Evolutionary conservation across 163 green algal genomes (phyloP), one percentile per base, ranked within the genome.

Genomic region (Scenedesmus sp.): DNA sequence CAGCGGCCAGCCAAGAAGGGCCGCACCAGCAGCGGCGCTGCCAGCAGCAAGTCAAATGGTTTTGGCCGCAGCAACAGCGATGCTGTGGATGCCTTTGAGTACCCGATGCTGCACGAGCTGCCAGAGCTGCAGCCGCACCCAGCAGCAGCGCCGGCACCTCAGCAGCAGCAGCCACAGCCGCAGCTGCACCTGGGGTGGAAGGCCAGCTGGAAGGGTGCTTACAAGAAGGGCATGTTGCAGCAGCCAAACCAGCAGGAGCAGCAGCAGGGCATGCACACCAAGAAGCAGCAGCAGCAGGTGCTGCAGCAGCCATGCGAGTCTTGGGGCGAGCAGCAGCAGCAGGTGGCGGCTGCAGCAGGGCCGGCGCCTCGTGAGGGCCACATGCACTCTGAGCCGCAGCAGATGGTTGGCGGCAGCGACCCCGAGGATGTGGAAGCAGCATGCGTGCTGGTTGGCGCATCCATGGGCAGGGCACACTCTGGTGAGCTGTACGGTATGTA

Each of bases 191-290:
- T 88, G 88, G 88, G 88, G 23, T 88, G 88, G 79, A 88, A 88
- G 62, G 81, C 81, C 64, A 81, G 81, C 52, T 92, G 81, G 76
- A 92, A 88, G 23, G 81, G 88, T 9, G 88, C 88, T 2, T 88
- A 92, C 34, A 88, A 88, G 79, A 92, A 92, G 77, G 81, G 81
- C 88, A 92, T 92, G 26, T 90, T 66, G 89, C 82, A 89, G 34
- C 46, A 85, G 67, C 88, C 88, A 59, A 23, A 26, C 12, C 76
- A 87, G 81, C 74, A 79, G 57, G n/a, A 64, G 55, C 70, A 91
- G 73, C 52, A 67, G 46, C 57, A 67, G 64, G 2, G 16, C n/a
- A 18, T 67, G n/a, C 87, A 73, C 13, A n/a, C 26, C 9, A 34
- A 62, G 81, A 59, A 86, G 52, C 81, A 86, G 81, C 81, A 86